Evolutionary conservation across 352 stramenopile species (phyloP), one percentile per base, ranked within the genome.

Genomic region (Phytophthora sansomeana): DNA sequence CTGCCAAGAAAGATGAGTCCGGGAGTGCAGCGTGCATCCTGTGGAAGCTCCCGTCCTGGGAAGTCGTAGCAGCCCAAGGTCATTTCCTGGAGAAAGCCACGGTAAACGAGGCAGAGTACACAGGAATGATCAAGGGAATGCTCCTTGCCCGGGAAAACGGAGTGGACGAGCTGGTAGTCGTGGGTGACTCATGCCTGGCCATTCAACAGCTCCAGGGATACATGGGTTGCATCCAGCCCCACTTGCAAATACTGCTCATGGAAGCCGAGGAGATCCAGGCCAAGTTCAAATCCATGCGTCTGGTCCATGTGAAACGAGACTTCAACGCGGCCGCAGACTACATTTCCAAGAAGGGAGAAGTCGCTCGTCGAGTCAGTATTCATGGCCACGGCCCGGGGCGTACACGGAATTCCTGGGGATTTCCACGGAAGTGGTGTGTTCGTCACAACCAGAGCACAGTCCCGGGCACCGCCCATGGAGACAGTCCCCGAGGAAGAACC

Each of bases 251-350:
- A 32, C 8, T 67, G 14, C 50, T 70, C 5, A 24, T 38, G 38
- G 33, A 67, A 44, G 39, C 42, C 2, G 36, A 63, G 3, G 33
- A 32, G 5, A 6, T 68, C 6, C 21, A 48, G 24, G 6, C 10
- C 1, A 6, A 33, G 8, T 72, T 68, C 51, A 16, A 43, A 2
- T 62, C 49, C 0, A 9, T 66, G 1, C 9, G 32, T 0, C 28
- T 74, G 0, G 48, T 73, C 0, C 61, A 72, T 26, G 65, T 72
- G 6, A 75, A 70, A 16, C 42, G 58, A 13, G 55, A 65, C 14
- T 72, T 66, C 60, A 71, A 72, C 19, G 59, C 47, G 1, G 55
- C 70, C 0, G 58, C 60, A 0, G 61, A 69, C 32, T 68, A 69
- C 28, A 28, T 66, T 9, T 60, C 52, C n/a, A 60, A 60, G 29